Percentiles rank a stretch among this genome's conserved stretches.
Conservation (phyloP, 305 asterid species). For the Solanum hybrid region DNA sequence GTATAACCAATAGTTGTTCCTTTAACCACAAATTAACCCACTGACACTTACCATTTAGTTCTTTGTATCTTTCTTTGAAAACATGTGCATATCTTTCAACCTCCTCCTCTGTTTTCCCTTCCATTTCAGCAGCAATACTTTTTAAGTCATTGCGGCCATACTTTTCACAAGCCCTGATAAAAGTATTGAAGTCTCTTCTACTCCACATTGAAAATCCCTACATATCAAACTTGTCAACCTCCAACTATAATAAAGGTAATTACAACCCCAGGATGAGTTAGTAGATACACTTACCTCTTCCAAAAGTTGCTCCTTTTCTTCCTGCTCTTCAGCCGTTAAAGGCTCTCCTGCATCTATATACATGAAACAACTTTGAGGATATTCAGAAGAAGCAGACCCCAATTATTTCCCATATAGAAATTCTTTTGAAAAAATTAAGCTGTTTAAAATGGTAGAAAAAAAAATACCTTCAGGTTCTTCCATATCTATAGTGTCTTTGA, state of each 20-base stretch:
- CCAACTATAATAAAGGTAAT: not conserved
- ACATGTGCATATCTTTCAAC: conserved; percentile 87
- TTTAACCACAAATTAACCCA: not conserved
- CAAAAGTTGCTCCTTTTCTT: conserved; percentile 77
- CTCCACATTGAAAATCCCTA: conserved; percentile 99
- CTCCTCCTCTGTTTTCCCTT: conserved; percentile 92
- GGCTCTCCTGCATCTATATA: conserved; percentile 86
- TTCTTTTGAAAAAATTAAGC: not conserved
- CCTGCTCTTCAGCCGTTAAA: conserved; percentile 96
- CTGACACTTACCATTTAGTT: conserved; percentile 58
- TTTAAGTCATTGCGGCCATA: conserved; percentile 79
- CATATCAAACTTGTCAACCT: conserved; percentile 8
- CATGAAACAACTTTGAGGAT: not conserved
- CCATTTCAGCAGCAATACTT: conserved; percentile 93
- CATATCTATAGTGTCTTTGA: conserved; percentile 80
- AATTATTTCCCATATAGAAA: conserved; percentile 14
- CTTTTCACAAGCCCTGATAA: conserved; percentile 97
- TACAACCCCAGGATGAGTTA: not conserved
- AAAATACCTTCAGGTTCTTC: conserved; percentile 82
- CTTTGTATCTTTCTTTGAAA: conserved; percentile 93
- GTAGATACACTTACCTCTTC: conserved; percentile 54
- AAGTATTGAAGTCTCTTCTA: conserved; percentile 88
- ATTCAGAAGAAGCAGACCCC: conserved; percentile 1
- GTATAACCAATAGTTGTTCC: not conserved
- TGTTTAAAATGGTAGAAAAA: not conserved